These are phyloP conservation scores for Solanum megistacrolobum DNA, from an alignment of 257 asterid species.

Conservation along the genomic window DNA sequence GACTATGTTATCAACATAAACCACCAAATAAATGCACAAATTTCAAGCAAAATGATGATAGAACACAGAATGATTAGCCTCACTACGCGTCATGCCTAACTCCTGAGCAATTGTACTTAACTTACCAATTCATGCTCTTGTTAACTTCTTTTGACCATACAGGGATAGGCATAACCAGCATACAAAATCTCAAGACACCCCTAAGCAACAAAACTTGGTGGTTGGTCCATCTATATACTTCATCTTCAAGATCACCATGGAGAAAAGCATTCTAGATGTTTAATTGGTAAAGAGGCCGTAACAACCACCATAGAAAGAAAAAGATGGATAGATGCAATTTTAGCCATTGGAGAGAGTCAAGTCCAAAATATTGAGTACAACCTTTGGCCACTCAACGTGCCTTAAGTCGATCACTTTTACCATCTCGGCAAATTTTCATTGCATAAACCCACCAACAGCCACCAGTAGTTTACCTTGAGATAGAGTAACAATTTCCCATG, in stretches of 20 bases:
- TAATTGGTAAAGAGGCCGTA: background rate
- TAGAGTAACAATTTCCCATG: background rate
- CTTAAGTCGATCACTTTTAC: background rate
- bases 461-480: background rate
- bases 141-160: background rate
- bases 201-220: background rate
- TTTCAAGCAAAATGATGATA: background rate
- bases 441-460: background rate
- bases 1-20: background rate
- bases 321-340: background rate
- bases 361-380: background rate
- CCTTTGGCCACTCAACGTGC: background rate
- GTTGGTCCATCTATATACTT: background rate
- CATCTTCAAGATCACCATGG: background rate
- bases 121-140: background rate
- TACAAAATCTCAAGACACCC: background rate
- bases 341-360: background rate
- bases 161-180: background rate
- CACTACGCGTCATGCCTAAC: background rate
- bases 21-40: background rate
- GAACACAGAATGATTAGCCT: background rate
- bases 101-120: background rate
- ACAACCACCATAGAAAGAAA: background rate
- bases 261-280: background rate
- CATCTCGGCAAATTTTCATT: background rate